phyloP scores from a whole-genome alignment of 176 grass and related monocot species.

The Hordeum marinum region DNA sequence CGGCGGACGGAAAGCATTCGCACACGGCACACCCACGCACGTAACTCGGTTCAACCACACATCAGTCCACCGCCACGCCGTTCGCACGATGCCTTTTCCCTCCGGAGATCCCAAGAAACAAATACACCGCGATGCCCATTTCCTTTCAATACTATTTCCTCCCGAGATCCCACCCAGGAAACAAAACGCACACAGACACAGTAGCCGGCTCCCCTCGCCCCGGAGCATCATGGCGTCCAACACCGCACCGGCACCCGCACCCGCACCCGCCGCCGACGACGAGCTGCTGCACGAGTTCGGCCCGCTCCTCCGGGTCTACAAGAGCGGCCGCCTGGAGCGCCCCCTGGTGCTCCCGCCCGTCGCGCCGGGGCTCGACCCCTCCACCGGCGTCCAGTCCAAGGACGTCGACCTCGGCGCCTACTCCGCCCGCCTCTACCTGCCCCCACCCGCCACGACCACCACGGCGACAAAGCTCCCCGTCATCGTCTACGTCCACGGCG shows the following conservation, averaged over 20 bases:
- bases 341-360: neutral
- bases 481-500: conserved; percentile 44
- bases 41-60: neutral
- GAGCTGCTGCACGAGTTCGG: conserved; percentile 34
- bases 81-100: neutral
- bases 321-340: conserved; percentile 46
- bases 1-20: no score
- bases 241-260: neutral
- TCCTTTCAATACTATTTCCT: no score
- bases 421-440: conserved; percentile 39
- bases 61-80: neutral
- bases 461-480: neutral
- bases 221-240: neutral
- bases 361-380: conserved; percentile 3
- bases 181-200: neutral
- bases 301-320: conserved; percentile 32
- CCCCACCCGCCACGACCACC: neutral
- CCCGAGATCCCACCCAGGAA: neutral
- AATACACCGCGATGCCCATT: neutral
- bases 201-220: neutral
- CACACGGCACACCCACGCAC: no score
- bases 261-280: neutral
- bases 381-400: conserved; percentile 38
- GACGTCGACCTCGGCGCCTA: conserved; percentile 30
- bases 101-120: neutral